These are phyloP conservation scores for Fomitiporia mediterranea DNA, from an alignment of 1,284 basidiomycete species.

Conservation along the genomic window DNA sequence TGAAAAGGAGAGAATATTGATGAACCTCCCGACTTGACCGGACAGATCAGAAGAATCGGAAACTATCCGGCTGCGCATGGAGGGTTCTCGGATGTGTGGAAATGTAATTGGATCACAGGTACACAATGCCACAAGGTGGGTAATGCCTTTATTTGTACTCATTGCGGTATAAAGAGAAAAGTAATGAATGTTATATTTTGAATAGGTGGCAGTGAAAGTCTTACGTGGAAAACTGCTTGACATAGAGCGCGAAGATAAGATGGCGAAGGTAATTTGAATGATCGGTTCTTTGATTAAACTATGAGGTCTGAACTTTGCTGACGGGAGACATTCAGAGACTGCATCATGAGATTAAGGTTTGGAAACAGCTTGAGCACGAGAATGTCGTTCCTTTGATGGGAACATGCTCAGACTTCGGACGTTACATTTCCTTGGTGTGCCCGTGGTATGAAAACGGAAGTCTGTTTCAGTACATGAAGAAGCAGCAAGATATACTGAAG, in stretches of 20 bases:
- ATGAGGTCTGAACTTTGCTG: neutral
- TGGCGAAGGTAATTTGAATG: constrained; percentile 21
- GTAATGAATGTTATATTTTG: too few relatives aligned
- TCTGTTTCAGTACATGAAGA: constrained; percentile 23
- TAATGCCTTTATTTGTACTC: neutral
- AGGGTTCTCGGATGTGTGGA: constrained; percentile 44
- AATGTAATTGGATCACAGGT: constrained; percentile 30
- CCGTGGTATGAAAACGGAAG: constrained; percentile 29
- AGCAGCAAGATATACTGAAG: constrained; percentile 14
- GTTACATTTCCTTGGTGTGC: constrained; percentile 27
- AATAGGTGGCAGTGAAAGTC: constrained; percentile 18
- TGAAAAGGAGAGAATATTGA: constrained; percentile 7
- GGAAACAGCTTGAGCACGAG: constrained; percentile 26
- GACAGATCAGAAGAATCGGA: constrained; percentile 31
- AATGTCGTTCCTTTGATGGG: constrained; percentile 28
- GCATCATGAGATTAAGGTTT: constrained; percentile 26
- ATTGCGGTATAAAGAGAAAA: constrained; percentile 28
- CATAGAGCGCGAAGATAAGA: constrained; percentile 9
- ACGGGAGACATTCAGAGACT: constrained; percentile 20
- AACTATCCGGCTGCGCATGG: constrained; percentile 37
- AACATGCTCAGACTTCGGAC: constrained; percentile 25
- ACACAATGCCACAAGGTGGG: constrained; percentile 22
- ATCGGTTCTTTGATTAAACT: neutral
- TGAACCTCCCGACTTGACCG: constrained; percentile 33
- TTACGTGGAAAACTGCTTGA: constrained; percentile 6